phyloP scores from a whole-genome alignment of 371 early-diverging fungal species.

The Mortierella polycephala region DNA sequence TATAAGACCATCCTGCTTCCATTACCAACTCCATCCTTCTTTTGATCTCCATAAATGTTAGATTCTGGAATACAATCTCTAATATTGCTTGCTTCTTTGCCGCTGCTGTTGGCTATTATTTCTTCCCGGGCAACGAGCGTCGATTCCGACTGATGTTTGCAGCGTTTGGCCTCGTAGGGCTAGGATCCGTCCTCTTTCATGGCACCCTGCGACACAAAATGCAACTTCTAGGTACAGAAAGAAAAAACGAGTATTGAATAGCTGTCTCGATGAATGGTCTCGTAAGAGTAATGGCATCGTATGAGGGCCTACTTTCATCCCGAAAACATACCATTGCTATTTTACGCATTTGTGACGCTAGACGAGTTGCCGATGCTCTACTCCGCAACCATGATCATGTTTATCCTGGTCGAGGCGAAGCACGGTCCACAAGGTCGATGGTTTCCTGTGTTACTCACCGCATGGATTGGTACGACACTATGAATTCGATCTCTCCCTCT shows the following conservation, averaged over 20 bases:
- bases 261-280: neutral
- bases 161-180: constrained; percentile 27
- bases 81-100: constrained; percentile 21
- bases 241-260: neutral
- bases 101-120: constrained; percentile 15
- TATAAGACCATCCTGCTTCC: neutral
- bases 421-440: constrained; percentile 35
- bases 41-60: neutral
- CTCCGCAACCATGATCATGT: constrained; percentile 45
- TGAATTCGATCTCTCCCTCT: too few species aligned
- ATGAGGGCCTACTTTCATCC: too few species aligned
- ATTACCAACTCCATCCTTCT: neutral
- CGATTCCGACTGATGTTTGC: constrained; percentile 22
- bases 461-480: constrained; percentile 43
- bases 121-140: constrained; percentile 18
- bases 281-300: neutral
- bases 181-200: constrained; percentile 45
- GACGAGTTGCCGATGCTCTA: constrained; percentile 51
- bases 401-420: constrained; percentile 39
- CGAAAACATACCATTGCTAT: neutral
- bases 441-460: constrained; percentile 29
- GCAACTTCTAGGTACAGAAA: constrained; percentile 43
- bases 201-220: constrained; percentile 50
- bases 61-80: constrained; percentile 47
- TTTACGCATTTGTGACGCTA: neutral